phyloP scores from a whole-genome alignment of 2,329 filamentous ascomycete species.

The Curvularia lunata region DNA sequence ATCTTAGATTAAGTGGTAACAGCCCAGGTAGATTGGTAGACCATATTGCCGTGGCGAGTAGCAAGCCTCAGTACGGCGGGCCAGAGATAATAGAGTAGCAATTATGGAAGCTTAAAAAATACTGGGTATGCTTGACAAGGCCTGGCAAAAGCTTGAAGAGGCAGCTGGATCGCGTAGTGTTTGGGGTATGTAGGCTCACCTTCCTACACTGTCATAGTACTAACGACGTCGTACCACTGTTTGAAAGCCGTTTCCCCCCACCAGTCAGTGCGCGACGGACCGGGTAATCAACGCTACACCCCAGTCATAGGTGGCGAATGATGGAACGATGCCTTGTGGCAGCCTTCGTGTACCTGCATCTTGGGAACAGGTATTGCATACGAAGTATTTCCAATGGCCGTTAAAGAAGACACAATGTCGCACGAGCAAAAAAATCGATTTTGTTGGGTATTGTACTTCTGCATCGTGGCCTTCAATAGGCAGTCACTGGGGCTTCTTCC shows the following conservation, averaged over 20 bases:
- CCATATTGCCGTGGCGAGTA: not conserved
- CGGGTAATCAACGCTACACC: no score
- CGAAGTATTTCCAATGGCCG: constrained; percentile 17
- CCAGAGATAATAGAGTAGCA: not conserved
- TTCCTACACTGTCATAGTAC: not conserved
- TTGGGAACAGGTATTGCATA: not conserved
- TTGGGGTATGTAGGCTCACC: constrained; percentile 7
- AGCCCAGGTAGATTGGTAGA: not conserved
- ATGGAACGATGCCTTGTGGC: not conserved
- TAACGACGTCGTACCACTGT: not conserved
- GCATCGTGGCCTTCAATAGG: not conserved
- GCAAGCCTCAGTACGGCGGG: not conserved
- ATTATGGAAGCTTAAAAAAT: not conserved
- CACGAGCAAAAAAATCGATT: not conserved
- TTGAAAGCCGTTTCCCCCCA: not conserved
- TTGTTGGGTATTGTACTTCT: not conserved
- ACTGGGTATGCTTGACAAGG: constrained; percentile 14
- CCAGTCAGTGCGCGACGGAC: not conserved
- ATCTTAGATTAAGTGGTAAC: not conserved
- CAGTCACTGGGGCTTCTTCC: not conserved
- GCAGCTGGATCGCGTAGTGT: not conserved
- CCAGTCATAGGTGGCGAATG: not conserved
- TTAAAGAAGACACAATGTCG: not conserved
- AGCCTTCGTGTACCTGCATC: not conserved
- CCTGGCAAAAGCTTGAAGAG: constrained; percentile 12